These are phyloP conservation scores for Malus hybrid DNA, from an alignment of 331 rosid genomes.

Conservation along the genomic window DNA sequence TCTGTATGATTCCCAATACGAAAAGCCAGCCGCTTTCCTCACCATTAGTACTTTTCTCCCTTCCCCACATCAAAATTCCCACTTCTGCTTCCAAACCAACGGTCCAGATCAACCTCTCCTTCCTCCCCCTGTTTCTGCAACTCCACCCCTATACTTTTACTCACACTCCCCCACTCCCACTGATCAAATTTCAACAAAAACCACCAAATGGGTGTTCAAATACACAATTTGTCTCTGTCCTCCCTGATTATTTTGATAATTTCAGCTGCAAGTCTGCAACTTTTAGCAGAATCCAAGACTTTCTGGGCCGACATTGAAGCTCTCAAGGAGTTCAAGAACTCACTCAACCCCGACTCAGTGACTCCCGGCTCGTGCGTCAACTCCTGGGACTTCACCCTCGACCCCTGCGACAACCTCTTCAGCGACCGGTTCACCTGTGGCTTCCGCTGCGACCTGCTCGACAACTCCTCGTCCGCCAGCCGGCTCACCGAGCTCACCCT, in stretches of 20 bases:
- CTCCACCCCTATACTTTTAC: too few species aligned
- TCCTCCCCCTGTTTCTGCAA: neutral
- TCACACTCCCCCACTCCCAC: neutral
- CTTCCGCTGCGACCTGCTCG: constrained; percentile 56
- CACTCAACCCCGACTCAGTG: constrained; percentile 38
- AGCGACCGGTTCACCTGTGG: constrained; percentile 69
- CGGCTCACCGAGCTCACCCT: constrained; percentile 76
- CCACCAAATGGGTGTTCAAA: constrained; percentile 25
- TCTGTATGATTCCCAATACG: neutral
- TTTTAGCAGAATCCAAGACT: constrained; percentile 46
- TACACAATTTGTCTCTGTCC: neutral
- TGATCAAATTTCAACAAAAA: neutral
- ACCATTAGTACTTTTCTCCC: neutral
- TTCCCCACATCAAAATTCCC: neutral
- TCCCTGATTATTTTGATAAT: constrained; percentile 8
- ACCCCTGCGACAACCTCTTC: constrained; percentile 81
- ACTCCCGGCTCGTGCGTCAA: constrained; percentile 61
- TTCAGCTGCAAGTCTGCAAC: neutral
- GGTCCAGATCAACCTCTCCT: constrained; percentile 16
- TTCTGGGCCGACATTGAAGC: constrained; percentile 46
- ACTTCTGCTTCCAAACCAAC: constrained; percentile 10
- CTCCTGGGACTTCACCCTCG: constrained; percentile 73
- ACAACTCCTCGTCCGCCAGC: constrained; percentile 18
- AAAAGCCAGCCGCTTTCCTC: neutral
- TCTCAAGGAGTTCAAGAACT: constrained; percentile 45